phyloP scores from a whole-genome alignment of 208 protist genomes.

The Cochliopodium minus region DNA sequence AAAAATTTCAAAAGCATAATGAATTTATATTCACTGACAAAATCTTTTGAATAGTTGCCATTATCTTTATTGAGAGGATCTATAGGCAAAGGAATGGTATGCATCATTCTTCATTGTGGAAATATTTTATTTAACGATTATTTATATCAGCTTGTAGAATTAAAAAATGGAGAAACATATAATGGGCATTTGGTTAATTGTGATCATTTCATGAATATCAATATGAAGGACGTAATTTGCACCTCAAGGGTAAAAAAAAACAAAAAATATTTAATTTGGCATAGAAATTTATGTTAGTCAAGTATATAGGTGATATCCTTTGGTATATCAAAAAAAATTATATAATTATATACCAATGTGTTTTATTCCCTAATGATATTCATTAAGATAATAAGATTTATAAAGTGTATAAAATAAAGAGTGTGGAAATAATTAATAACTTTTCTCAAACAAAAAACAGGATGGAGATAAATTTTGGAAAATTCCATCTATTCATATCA shows the following conservation, averaged over 20 bases:
- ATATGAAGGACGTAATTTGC: conserved; percentile 45
- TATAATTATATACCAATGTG: no score
- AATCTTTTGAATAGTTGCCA: background rate
- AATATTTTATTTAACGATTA: no score
- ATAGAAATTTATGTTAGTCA: background rate
- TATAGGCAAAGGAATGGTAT: background rate
- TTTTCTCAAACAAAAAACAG: conserved; percentile 15
- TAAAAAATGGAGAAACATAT: conserved; percentile 76
- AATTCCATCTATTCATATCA: conserved; percentile 48
- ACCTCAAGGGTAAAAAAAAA: conserved; percentile 39
- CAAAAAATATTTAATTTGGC: background rate
- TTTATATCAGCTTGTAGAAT: conserved; percentile 62
- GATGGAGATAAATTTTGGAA: conserved; percentile 63
- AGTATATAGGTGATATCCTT: no score
- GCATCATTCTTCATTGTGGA: no score
- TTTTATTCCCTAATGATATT: no score
- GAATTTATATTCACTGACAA: no score
- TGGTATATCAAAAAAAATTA: no score
- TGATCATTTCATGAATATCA: conserved; percentile 69
- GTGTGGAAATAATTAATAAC: no score
- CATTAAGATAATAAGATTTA: no score
- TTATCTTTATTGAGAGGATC: background rate
- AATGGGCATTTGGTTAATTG: conserved; percentile 56
- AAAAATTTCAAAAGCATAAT: no score
- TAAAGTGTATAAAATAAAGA: no score